Evolutionary conservation across 768 basidiomycete species (phyloP).

Genomic region (Xerocomellus dryophilus): DNA sequence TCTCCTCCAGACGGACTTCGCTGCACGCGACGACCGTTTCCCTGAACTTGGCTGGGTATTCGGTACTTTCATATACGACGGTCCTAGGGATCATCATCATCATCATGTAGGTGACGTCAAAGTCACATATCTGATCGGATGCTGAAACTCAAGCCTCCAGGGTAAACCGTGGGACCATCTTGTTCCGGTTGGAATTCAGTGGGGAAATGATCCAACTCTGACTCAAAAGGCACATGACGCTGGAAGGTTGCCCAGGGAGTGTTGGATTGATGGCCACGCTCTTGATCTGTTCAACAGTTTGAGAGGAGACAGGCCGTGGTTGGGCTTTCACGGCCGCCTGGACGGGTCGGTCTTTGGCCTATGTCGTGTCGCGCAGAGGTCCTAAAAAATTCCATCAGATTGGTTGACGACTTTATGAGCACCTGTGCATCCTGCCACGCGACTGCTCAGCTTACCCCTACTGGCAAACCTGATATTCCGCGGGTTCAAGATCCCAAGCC

Average conservation of each 20-base stretch:
- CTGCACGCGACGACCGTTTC: neutral
- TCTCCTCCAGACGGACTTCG: neutral
- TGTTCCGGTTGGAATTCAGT: neutral
- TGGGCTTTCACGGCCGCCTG: neutral
- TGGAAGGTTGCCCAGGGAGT: neutral
- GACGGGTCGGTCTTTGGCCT: too few relatives aligned
- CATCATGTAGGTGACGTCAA: neutral
- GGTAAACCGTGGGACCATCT: neutral
- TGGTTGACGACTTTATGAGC: neutral
- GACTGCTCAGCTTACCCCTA: neutral
- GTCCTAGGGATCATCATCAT: neutral
- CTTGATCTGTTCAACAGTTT: neutral
- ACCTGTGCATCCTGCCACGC: neutral
- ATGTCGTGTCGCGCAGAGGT: neutral
- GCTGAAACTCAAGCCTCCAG: neutral
- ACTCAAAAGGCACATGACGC: neutral
- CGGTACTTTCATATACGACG: neutral
- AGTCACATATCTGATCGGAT: neutral
- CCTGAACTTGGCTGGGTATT: neutral
- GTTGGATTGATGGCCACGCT: neutral
- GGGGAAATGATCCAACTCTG: slow-evolving; percentile 1
- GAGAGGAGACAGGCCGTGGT: neutral
- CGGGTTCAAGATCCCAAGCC: neutral
- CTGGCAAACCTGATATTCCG: neutral
- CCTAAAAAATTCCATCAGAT: neutral